These are phyloP conservation scores for Fonsecaea erecta DNA, from an alignment of 2,329 filamentous ascomycete genomes.

Conservation along the genomic window DNA sequence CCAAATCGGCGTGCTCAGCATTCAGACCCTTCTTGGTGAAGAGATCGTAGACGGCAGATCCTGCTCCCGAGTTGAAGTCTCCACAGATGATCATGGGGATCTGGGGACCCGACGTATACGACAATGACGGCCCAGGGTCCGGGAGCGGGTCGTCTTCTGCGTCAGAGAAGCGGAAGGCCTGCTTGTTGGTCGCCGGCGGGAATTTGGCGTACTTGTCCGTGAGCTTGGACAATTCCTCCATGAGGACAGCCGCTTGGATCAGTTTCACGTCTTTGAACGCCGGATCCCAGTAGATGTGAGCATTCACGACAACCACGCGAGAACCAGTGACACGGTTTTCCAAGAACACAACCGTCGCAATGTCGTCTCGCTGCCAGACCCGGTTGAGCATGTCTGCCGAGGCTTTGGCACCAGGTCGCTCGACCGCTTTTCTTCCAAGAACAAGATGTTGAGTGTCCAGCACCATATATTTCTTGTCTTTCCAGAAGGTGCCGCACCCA, in stretches of 20 bases:
- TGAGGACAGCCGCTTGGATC: conserved; percentile 91
- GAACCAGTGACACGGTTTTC: conserved; percentile 91
- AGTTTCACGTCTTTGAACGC: conserved; percentile 91
- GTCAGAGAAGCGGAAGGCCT: conserved; percentile 57
- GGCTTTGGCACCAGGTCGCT: conserved; percentile 94
- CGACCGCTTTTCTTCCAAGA: conserved; percentile 89
- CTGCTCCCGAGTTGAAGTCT: conserved; percentile 89
- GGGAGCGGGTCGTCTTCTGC: conserved; percentile 60
- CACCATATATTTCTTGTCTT: conserved; percentile 89
- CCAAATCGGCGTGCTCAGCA: conserved; percentile 79
- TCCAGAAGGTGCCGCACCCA: conserved; percentile 96
- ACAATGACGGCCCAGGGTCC: conserved; percentile 78
- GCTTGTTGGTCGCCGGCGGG: conserved; percentile 81
- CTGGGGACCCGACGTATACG: conserved; percentile 83
- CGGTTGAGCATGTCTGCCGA: conserved; percentile 98
- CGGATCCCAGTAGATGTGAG: conserved; percentile 94
- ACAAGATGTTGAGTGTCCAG: conserved; percentile 94
- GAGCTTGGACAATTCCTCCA: conserved; percentile 87
- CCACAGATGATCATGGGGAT: conserved; percentile 91
- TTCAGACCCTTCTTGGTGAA: conserved; percentile 78
- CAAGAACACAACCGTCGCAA: conserved; percentile 87
- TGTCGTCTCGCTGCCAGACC: conserved; percentile 97
- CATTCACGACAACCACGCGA: conserved; percentile 88
- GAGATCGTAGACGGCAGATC: conserved; percentile 89
- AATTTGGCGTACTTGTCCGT: conserved; percentile 82